These are phyloP conservation scores for Xylaria polymorpha DNA, from an alignment of 2,329 filamentous ascomycete species.

Conservation along the genomic window DNA sequence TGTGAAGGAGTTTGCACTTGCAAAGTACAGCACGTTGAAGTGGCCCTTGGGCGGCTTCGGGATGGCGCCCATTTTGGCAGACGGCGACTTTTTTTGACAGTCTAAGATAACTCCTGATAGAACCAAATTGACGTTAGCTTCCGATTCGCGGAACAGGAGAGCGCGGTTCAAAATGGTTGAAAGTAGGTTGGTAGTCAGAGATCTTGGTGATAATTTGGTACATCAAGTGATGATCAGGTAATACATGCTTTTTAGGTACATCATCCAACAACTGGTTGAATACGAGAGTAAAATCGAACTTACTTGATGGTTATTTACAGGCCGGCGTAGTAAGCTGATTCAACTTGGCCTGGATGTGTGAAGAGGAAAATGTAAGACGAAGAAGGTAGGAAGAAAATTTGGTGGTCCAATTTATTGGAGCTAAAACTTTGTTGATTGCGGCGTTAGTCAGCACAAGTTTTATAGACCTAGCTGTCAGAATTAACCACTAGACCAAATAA, in stretches of 20 bases:
- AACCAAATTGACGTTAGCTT: conserved; percentile 35
- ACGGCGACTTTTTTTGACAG: neutral
- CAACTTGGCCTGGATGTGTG: conserved; percentile 22
- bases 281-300: neutral
- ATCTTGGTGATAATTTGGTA: conserved; percentile 75
- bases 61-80: conserved; percentile 51
- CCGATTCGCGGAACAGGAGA: neutral
- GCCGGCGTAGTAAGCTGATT: neutral
- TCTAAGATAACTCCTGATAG: conserved; percentile 2
- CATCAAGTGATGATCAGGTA: conserved; percentile 68
- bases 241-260: conserved; percentile 68
- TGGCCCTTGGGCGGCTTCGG: conserved; percentile 68
- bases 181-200: conserved; percentile 64
- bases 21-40: conserved; percentile 87
- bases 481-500: no score
- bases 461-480: neutral
- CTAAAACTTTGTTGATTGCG: neutral
- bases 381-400: conserved; percentile 12
- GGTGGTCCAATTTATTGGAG: conserved; percentile 27
- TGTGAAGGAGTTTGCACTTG: conserved; percentile 77
- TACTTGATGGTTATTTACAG: conserved; percentile 18
- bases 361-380: neutral
- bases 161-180: conserved; percentile 29
- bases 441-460: conserved; percentile 20
- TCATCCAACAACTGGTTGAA: conserved; percentile 60